Percentiles rank a stretch among this genome's conserved stretches.
Conservation (phyloP, 257 asterid species). For the Solanum commersonii region DNA sequence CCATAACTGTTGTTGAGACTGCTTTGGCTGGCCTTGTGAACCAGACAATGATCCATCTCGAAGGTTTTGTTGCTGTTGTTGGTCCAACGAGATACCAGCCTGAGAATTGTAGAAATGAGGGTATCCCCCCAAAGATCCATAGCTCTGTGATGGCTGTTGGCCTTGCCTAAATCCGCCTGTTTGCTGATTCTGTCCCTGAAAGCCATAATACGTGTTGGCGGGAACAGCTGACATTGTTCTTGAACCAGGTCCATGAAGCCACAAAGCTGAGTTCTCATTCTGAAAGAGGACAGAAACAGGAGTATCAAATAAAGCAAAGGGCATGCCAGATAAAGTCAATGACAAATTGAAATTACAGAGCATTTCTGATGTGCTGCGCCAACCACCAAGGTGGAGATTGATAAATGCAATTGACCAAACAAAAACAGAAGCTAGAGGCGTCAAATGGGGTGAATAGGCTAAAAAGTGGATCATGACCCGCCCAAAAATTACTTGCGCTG, state of each 20-base stretch:
- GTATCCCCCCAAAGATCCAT: conserved; percentile 45
- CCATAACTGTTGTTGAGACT: conserved; percentile 64
- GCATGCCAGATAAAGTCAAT: background rate
- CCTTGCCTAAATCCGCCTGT: conserved; percentile 44
- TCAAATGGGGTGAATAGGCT: background rate
- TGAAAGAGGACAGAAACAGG: conserved; percentile 10
- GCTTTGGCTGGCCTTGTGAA: conserved; percentile 68
- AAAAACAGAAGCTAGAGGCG: background rate
- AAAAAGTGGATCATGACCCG: background rate
- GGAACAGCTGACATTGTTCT: conserved; percentile 65
- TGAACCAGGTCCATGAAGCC: conserved; percentile 76
- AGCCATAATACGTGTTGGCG: conserved; percentile 42
- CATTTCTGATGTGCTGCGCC: background rate
- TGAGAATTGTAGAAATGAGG: conserved; percentile 73
- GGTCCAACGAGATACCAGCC: conserved; percentile 47
- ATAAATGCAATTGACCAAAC: background rate
- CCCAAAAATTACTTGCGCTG: background rate
- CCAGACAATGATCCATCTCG: conserved; percentile 51
- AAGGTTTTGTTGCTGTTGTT: conserved; percentile 49
- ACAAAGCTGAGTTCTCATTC: conserved; percentile 59
- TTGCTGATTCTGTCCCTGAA: conserved; percentile 60
- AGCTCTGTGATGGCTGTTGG: conserved; percentile 71
- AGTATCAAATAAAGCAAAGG: background rate
- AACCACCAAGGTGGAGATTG: background rate
- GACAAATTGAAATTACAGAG: background rate